Conservation (phyloP, 2,329 filamentous ascomycete species). For the Berkeleyomyces rouxiae region DNA sequence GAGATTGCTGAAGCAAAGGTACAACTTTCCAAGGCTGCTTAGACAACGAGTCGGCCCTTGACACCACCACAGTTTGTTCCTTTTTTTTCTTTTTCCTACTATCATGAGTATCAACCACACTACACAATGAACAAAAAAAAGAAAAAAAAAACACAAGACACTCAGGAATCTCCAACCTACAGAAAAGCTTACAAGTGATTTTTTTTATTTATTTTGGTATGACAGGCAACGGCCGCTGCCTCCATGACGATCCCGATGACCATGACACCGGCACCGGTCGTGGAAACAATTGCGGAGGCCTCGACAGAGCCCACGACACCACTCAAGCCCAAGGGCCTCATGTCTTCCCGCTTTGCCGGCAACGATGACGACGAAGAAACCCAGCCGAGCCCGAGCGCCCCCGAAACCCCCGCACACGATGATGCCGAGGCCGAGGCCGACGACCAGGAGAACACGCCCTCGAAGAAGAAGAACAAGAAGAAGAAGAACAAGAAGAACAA, state of each 20-base stretch:
- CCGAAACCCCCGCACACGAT: neutral
- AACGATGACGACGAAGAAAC: constrained; percentile 18
- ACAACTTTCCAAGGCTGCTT: constrained; percentile 16
- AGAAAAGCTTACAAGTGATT: constrained; percentile 14
- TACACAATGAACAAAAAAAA: constrained; percentile 2
- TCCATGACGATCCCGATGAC: constrained; percentile 8
- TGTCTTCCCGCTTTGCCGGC: constrained; percentile 35
- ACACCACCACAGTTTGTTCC: constrained; percentile 6
- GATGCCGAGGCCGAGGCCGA: neutral
- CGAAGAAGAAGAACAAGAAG: constrained; percentile 11
- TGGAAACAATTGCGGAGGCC: neutral
- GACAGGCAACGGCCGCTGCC: constrained; percentile 11
- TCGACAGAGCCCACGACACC: constrained; percentile 12
- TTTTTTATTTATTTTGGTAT: constrained; percentile 7
- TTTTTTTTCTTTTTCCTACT: constrained; percentile 6
- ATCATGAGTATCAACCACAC: neutral
- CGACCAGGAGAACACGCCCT: neutral
- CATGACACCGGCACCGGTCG: neutral
- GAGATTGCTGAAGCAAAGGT: constrained; percentile 47
- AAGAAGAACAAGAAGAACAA: constrained; percentile 12
- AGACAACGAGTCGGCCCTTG: constrained; percentile 12
- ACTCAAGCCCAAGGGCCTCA: constrained; percentile 32
- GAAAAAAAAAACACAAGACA: constrained; percentile 1
- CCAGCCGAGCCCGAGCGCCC: neutral
- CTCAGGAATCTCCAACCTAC: constrained; percentile 5